Conservation (phyloP, 139 green algal genomes). For the Coelastrella sp. region DNA sequence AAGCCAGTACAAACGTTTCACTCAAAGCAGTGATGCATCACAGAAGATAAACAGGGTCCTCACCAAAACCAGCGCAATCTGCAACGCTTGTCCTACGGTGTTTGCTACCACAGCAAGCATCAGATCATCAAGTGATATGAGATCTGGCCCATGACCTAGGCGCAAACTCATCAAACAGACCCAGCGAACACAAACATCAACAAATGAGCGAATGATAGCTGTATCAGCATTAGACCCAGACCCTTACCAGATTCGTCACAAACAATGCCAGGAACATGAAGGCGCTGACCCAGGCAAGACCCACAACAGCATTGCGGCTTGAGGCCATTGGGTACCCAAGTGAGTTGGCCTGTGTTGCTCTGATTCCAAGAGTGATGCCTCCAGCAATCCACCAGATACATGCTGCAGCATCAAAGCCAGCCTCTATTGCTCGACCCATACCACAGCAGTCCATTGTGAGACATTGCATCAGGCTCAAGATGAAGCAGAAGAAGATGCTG, state of each 20-base stretch:
- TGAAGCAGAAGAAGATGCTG: constrained; percentile 43
- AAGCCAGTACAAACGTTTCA: background rate
- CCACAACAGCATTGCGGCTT: constrained; percentile 32
- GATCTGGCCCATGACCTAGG: no score
- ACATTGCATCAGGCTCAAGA: constrained; percentile 45
- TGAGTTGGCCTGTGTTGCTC: constrained; percentile 16
- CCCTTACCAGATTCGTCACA: constrained; percentile 30
- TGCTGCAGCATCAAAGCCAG: constrained; percentile 32
- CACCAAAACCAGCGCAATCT: no score
- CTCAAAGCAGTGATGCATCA: no score
- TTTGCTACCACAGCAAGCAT: no score
- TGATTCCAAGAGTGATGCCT: constrained; percentile 25
- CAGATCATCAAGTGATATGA: no score
- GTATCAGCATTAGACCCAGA: no score
- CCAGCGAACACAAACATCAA: no score
- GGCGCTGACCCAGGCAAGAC: constrained; percentile 6
- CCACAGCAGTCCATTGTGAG: constrained; percentile 41
- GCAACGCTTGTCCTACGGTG: no score
- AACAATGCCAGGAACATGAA: constrained; percentile 7
- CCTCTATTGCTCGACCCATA: constrained; percentile 17
- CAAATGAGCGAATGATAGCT: no score
- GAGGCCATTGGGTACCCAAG: background rate
- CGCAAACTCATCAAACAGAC: no score
- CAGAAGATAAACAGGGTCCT: no score
- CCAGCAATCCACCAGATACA: constrained; percentile 38